phyloP scores from a whole-genome alignment of 208 protist species.

The Phytomonas sp. region DNA sequence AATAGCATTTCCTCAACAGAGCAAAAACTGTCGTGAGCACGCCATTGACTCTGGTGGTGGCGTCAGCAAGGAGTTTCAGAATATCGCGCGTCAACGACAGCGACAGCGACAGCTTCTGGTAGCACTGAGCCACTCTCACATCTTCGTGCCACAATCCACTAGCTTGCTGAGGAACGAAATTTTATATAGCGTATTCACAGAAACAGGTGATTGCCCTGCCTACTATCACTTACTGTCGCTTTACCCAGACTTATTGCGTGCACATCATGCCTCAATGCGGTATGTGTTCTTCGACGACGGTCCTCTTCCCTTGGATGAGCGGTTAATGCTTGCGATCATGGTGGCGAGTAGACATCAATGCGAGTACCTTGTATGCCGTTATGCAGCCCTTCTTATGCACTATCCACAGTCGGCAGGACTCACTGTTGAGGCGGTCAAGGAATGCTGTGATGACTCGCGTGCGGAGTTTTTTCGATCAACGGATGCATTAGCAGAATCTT shows the following conservation, averaged over 20 bases:
- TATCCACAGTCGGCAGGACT: constrained; percentile 15
- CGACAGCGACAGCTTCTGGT: constrained; percentile 4
- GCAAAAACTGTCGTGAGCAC: not conserved
- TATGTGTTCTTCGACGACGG: constrained; percentile 76
- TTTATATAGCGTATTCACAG: constrained; percentile 52
- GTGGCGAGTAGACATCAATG: constrained; percentile 71
- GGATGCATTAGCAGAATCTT: not conserved
- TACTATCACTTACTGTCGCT: constrained; percentile 60
- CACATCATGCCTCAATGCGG: constrained; percentile 47
- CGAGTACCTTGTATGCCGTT: constrained; percentile 71
- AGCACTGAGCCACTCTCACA: not conserved
- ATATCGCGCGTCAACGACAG: not conserved
- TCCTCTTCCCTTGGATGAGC: constrained; percentile 54
- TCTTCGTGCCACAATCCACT: not conserved
- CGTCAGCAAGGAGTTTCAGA: not conserved
- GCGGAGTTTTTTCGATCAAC: not conserved
- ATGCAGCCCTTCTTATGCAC: constrained; percentile 47
- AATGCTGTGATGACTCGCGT: not conserved
- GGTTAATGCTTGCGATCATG: constrained; percentile 80
- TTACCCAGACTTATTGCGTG: constrained; percentile 53
- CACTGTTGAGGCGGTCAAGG: constrained; percentile 14
- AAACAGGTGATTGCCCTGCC: constrained; percentile 47
- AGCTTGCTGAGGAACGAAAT: constrained; percentile 18
- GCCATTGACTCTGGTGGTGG: not conserved
- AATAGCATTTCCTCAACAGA: not conserved